A percentile compares a stretch with the other conserved stretches of the same genome.
phyloP scores from a whole-genome alignment of 805 yeast genomes.

The Jamesozyma jinghongensis region DNA sequence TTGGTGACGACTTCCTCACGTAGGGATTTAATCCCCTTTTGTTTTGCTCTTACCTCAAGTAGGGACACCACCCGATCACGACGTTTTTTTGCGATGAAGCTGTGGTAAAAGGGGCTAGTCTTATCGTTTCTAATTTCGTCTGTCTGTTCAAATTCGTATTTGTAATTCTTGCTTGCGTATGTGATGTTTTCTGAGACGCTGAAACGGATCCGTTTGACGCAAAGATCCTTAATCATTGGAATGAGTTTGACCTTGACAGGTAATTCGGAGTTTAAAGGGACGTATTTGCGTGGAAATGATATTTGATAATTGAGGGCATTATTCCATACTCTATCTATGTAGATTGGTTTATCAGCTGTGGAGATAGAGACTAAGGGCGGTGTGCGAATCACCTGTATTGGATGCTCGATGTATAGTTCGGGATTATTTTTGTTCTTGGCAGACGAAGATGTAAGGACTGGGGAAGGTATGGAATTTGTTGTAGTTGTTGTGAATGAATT shows the following conservation, averaged over 20 bases:
- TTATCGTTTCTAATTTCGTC: constrained; percentile 27
- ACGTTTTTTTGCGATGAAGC: constrained; percentile 22
- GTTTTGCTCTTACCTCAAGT: constrained; percentile 55
- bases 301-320: constrained; percentile 62
- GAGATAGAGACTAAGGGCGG: constrained; percentile 35
- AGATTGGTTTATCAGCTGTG: constrained; percentile 59
- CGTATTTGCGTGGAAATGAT: constrained; percentile 61
- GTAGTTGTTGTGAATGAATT: no score
- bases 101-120: constrained; percentile 28
- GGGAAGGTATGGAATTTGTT: no score
- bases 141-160: constrained; percentile 46
- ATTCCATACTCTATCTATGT: constrained; percentile 70
- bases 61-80: constrained; percentile 49
- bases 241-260: constrained; percentile 56
- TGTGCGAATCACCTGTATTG: constrained; percentile 30
- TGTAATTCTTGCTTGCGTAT: constrained; percentile 47
- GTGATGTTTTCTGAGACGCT: constrained; percentile 61
- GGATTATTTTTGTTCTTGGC: no score
- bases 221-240: constrained; percentile 56
- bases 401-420: no score
- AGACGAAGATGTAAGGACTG: no score
- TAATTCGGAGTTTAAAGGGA: constrained; percentile 52
- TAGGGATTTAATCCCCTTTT: constrained; percentile 39
- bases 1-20: constrained; percentile 48
- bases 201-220: constrained; percentile 54